Conservation (phyloP, 805 yeast species). For the Starmerella apis region DNA sequence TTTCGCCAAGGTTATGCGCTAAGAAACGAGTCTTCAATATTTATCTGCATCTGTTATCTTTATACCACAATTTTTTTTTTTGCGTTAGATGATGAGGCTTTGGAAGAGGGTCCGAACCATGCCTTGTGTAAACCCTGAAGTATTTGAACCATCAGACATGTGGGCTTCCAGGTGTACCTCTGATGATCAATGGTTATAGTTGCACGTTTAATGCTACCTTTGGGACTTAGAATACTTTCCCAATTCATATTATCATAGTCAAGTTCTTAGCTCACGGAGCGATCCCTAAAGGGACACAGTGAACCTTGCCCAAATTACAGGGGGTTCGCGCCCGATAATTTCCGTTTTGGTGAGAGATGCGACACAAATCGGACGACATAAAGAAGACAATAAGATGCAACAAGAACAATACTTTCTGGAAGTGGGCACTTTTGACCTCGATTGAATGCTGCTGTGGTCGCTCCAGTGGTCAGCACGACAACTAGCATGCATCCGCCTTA, state of each 20-base stretch:
- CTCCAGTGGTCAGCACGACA: conserved; percentile 1
- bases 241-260: background rate
- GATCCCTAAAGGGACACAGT: no score
- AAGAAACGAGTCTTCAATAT: background rate
- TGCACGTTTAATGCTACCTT: background rate
- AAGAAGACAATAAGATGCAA: background rate
- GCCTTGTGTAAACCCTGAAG: no score
- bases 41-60: conserved; percentile 1
- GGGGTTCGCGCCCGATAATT: background rate
- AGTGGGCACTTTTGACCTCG: background rate
- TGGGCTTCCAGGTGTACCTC: no score
- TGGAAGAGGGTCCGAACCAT: background rate
- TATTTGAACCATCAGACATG: no score
- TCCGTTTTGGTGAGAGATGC: background rate
- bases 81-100: background rate
- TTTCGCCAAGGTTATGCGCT: conserved; percentile 29
- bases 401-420: background rate
- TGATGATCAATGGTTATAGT: no score
- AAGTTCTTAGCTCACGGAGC: no score
- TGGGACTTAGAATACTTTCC: no score
- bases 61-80: background rate
- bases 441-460: background rate
- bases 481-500: no score
- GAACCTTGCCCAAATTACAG: background rate
- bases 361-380: background rate